Evolutionary conservation across 2,329 filamentous ascomycete genomes (phyloP).

Genomic region (Hymenotorrendiella dingleyae): DNA sequence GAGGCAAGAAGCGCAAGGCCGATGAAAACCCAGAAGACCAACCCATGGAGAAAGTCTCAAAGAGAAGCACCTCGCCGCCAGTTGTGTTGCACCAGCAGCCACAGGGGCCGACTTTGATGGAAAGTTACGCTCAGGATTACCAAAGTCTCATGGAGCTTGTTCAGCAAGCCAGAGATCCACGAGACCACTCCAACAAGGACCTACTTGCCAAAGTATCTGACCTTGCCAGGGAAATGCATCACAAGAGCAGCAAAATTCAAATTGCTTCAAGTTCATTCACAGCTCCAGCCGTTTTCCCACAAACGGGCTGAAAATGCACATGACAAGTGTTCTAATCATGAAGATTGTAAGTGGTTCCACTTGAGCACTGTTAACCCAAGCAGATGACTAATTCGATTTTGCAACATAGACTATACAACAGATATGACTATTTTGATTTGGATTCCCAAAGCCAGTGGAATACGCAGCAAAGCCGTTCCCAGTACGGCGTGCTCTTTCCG

Average conservation of each 20-base stretch:
- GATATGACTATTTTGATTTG: too few relatives aligned
- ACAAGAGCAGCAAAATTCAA: too few relatives aligned
- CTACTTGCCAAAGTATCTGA: slow-evolving; percentile 23
- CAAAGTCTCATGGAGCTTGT: slow-evolving; percentile 22
- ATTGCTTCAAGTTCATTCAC: slow-evolving; percentile 28
- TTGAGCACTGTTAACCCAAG: too few relatives aligned
- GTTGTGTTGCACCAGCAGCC: slow-evolving; percentile 18
- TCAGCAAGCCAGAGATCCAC: slow-evolving; percentile 26
- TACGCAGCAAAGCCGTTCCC: slow-evolving; percentile 16
- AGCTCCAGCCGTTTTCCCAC: slow-evolving; percentile 21
- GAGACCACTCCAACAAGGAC: slow-evolving; percentile 19
- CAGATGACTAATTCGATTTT: too few relatives aligned
- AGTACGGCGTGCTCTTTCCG: slow-evolving; percentile 13
- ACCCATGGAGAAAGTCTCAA: slow-evolving; percentile 21
- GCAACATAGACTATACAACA: too few relatives aligned
- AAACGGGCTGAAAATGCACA: slow-evolving; percentile 25
- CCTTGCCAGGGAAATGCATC: too few relatives aligned
- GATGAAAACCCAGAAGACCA: slow-evolving; percentile 20
- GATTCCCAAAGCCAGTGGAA: too few relatives aligned
- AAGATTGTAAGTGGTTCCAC: too few relatives aligned
- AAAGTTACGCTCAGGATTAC: slow-evolving; percentile 26
- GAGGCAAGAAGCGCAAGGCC: slow-evolving; percentile 29
- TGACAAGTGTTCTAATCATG: not conserved
- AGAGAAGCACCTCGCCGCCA: slow-evolving; percentile 22
- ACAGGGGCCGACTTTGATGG: slow-evolving; percentile 24